Conservation (phyloP, 1,139 yeast genomes). For the Candida smagusa region DNA sequence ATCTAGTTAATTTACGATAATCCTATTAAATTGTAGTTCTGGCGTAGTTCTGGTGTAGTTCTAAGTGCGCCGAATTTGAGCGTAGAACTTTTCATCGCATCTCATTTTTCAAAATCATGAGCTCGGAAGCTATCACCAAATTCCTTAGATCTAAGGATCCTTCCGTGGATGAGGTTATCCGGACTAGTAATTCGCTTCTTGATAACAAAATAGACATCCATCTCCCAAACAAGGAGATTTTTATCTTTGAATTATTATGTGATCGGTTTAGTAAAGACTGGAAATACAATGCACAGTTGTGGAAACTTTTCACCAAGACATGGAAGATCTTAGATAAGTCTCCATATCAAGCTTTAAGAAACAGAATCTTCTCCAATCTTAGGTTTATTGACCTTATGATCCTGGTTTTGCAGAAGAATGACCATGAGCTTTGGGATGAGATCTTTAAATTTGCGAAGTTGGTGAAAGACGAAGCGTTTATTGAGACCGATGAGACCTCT, state of each 20-base stretch:
- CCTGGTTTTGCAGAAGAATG: conserved; percentile 11
- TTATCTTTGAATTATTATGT: conserved; percentile 62
- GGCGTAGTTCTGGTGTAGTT: too few relatives aligned
- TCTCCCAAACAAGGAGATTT: conserved; percentile 60
- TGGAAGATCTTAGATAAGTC: conserved; percentile 29
- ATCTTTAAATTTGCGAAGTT: conserved; percentile 16
- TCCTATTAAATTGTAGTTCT: too few relatives aligned
- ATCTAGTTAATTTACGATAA: conserved; percentile 47
- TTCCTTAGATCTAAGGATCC: conserved; percentile 57
- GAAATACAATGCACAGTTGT: conserved; percentile 38
- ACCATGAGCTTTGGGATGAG: conserved; percentile 8
- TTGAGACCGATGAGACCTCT: conserved; percentile 33
- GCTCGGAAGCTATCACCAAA: conserved; percentile 64
- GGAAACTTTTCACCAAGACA: conserved; percentile 44
- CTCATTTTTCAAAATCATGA: conserved; percentile 4
- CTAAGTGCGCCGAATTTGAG: neutral
- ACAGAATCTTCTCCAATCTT: conserved; percentile 34
- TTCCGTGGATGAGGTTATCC: conserved; percentile 40
- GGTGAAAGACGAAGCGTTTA: conserved; percentile 21
- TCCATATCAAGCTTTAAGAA: conserved; percentile 17
- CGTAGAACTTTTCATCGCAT: neutral
- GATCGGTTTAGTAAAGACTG: conserved; percentile 57
- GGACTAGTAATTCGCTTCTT: conserved; percentile 40
- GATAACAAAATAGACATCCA: conserved; percentile 33
- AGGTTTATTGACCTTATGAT: conserved; percentile 23